Percentiles rank a stretch among this genome's conserved stretches.
phyloP scores from a whole-genome alignment of 768 basidiomycete genomes.

The Chalciporus piperatus region DNA sequence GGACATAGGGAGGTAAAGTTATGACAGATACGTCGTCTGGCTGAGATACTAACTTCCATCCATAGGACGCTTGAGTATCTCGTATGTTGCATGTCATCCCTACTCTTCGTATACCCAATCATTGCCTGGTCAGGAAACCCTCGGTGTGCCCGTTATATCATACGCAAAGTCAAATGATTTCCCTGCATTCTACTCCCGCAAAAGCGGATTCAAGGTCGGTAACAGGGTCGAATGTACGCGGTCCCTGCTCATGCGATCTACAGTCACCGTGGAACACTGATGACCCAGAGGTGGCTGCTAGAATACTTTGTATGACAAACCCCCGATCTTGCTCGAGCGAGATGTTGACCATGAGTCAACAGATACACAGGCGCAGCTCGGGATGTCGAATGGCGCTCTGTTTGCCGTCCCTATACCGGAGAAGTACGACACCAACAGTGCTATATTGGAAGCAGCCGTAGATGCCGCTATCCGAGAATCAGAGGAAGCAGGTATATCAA shows the following conservation, averaged over 20 bases:
- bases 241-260: not conserved
- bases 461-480: conserved; percentile 85
- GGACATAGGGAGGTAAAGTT: conserved; percentile 74
- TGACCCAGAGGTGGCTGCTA: conserved; percentile 65
- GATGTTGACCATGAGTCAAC: not conserved
- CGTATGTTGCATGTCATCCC: conserved; percentile 35
- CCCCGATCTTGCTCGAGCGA: not conserved
- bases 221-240: not conserved
- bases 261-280: conserved; percentile 80
- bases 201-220: conserved; percentile 70
- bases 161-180: conserved; percentile 78
- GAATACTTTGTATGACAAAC: conserved; percentile 63
- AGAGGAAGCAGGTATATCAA: conserved; percentile 73
- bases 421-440: conserved; percentile 64
- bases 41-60: conserved; percentile 2
- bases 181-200: conserved; percentile 89
- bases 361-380: conserved; percentile 73
- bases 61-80: conserved; percentile 79
- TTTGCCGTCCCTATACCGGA: conserved; percentile 91
- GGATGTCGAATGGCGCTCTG: conserved; percentile 72
- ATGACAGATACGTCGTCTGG: not conserved
- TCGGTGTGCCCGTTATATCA: conserved; percentile 87
- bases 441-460: conserved; percentile 69
- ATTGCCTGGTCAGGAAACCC: conserved; percentile 66
- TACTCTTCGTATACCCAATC: not conserved